phyloP scores from a whole-genome alignment of 2,329 filamentous ascomycete species.

The Fusarium torulosum region DNA sequence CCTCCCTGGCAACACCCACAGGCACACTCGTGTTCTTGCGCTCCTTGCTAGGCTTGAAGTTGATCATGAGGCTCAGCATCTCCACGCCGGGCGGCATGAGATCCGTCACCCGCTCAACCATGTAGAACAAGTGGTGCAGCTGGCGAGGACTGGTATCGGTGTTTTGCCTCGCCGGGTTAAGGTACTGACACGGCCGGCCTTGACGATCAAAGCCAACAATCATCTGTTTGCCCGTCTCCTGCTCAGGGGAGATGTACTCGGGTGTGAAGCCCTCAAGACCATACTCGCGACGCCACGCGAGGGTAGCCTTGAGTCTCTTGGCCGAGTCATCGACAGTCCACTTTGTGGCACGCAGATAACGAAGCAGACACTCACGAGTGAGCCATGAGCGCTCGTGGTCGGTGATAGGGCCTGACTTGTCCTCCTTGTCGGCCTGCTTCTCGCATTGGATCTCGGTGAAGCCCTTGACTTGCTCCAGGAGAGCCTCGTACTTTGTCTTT shows the following conservation, averaged over 20 bases:
- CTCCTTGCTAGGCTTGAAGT: slow-evolving; percentile 85
- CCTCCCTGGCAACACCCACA: slow-evolving; percentile 81
- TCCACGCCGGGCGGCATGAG: slow-evolving; percentile 90
- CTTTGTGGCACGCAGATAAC: slow-evolving; percentile 93
- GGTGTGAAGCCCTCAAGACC: slow-evolving; percentile 82
- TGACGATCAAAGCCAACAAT: slow-evolving; percentile 88
- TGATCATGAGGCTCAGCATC: slow-evolving; percentile 86
- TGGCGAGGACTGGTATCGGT: slow-evolving; percentile 88
- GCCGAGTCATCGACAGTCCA: slow-evolving; percentile 83
- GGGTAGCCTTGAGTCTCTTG: slow-evolving; percentile 82
- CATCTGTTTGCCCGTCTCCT: slow-evolving; percentile 96
- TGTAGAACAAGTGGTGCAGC: slow-evolving; percentile 93
- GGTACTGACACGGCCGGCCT: slow-evolving; percentile 88
- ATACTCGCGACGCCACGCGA: slow-evolving; percentile 92
- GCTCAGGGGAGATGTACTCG: slow-evolving; percentile 92
- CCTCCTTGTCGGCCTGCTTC: slow-evolving; percentile 60
- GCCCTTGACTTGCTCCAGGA: slow-evolving; percentile 76
- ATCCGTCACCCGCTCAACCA: slow-evolving; percentile 91
- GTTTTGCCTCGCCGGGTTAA: slow-evolving; percentile 92
- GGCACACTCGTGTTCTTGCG: slow-evolving; percentile 80
- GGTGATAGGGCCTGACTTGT: slow-evolving; percentile 72
- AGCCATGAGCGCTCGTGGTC: slow-evolving; percentile 90
- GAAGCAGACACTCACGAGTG: slow-evolving; percentile 89
- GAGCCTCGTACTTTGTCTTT: slow-evolving; percentile 81
- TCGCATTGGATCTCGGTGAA: slow-evolving; percentile 75